These are phyloP conservation scores for Penicillium sp. DNA, from an alignment of 2,329 filamentous ascomycete species.

Conservation along the genomic window DNA sequence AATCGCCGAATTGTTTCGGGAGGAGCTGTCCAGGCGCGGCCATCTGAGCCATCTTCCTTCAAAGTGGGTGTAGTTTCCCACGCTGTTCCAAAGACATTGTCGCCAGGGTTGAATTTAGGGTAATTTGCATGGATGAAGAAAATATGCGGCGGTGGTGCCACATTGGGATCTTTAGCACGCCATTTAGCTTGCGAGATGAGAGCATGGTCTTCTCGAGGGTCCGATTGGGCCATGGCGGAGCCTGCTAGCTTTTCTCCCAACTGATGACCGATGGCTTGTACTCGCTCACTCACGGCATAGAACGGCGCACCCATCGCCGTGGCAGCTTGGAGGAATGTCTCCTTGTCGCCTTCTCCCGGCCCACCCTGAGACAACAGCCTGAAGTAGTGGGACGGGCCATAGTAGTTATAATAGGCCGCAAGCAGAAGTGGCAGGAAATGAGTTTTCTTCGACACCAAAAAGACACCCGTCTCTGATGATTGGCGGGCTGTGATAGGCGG, in stretches of 20 bases:
- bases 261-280: constrained; percentile 36
- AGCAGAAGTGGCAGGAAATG: constrained; percentile 37
- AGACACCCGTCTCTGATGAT: constrained; percentile 38
- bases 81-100: constrained; percentile 38
- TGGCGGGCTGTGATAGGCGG: constrained; percentile 36
- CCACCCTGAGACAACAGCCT: constrained; percentile 41
- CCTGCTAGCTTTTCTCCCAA: constrained; percentile 30
- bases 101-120: constrained; percentile 44
- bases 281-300: constrained; percentile 39
- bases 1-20: constrained; percentile 36
- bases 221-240: constrained; percentile 41
- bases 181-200: constrained; percentile 33
- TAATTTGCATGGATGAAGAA: constrained; percentile 46
- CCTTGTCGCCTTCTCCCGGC: constrained; percentile 42
- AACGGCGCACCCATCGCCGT: constrained; percentile 34
- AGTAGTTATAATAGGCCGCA: constrained; percentile 40
- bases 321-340: constrained; percentile 40
- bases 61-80: constrained; percentile 41
- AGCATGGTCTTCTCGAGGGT: constrained; percentile 40
- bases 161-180: constrained; percentile 34
- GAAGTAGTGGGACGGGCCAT: constrained; percentile 40
- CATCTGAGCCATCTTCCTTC: constrained; percentile 36
- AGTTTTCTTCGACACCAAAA: constrained; percentile 39
- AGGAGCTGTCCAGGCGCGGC: constrained; percentile 39
- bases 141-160: constrained; percentile 33